Percentiles rank a stretch among this genome's conserved stretches.
phyloP scores from a whole-genome alignment of 2,329 filamentous ascomycete genomes.

The Amesomyces nigricolor region DNA sequence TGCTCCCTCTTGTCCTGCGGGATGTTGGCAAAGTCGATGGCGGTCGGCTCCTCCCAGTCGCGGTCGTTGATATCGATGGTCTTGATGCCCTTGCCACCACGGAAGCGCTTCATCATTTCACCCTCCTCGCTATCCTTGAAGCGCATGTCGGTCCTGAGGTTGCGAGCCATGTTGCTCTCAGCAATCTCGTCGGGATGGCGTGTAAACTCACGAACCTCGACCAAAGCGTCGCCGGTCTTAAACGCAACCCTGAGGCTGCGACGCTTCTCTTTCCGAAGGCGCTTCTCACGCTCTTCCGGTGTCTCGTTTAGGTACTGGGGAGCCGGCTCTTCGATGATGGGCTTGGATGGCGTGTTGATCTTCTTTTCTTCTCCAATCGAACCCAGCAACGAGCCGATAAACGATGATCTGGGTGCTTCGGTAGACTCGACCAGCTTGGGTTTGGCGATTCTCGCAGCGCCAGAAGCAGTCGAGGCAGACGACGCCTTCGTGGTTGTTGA shows the following conservation, averaged over 20 bases:
- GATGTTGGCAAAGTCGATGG: slow-evolving; percentile 44
- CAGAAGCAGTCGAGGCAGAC: slow-evolving; percentile 3
- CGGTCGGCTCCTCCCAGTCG: slow-evolving; percentile 46
- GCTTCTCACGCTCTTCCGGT: slow-evolving; percentile 59
- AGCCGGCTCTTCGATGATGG: slow-evolving; percentile 35
- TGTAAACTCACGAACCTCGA: slow-evolving; percentile 62
- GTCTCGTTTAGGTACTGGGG: slow-evolving; percentile 56
- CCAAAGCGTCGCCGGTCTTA: slow-evolving; percentile 61
- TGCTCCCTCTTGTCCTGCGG: slow-evolving; percentile 42
- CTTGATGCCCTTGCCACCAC: slow-evolving; percentile 46
- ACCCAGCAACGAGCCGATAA: slow-evolving; percentile 50
- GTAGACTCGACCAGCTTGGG: slow-evolving; percentile 30
- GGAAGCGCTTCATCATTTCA: slow-evolving; percentile 57
- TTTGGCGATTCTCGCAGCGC: slow-evolving; percentile 27
- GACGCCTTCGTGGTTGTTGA: slow-evolving; percentile 23
- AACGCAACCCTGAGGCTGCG: slow-evolving; percentile 64
- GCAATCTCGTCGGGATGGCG: slow-evolving; percentile 55
- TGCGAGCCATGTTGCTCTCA: slow-evolving; percentile 15
- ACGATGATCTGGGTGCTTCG: slow-evolving; percentile 35
- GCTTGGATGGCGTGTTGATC: slow-evolving; percentile 32
- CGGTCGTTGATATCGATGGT: slow-evolving; percentile 26
- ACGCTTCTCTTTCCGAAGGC: slow-evolving; percentile 66
- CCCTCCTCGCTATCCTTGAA: slow-evolving; percentile 69
- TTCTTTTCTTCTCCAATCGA: slow-evolving; percentile 50
- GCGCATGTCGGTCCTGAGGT: slow-evolving; percentile 29